Evolutionary conservation across 2,329 filamentous ascomycete species (phyloP).

Genomic region (Nothopassalora personata): DNA sequence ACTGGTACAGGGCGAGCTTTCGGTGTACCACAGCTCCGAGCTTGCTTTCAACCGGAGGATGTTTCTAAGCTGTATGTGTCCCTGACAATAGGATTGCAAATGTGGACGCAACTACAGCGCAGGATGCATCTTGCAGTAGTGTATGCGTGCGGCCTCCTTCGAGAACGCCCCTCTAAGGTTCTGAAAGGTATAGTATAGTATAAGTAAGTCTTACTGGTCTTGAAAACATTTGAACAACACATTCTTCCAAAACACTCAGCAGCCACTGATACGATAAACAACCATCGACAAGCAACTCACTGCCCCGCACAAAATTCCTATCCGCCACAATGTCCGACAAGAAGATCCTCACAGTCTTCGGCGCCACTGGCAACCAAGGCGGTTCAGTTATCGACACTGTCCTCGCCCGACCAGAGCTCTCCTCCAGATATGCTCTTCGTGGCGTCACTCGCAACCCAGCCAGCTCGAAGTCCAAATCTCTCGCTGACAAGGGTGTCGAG

Average conservation of each 20-base stretch:
- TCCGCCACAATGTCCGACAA: constrained; percentile 18
- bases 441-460: constrained; percentile 50
- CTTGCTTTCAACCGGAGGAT: background rate
- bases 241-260: background rate
- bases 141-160: background rate
- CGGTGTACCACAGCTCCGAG: background rate
- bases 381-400: constrained; percentile 49
- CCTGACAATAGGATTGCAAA: background rate
- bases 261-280: background rate
- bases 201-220: background rate
- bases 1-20: background rate
- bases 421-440: constrained; percentile 48
- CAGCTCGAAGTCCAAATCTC: constrained; percentile 41
- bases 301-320: too few relatives aligned
- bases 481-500: constrained; percentile 46
- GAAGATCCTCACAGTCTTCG: constrained; percentile 53
- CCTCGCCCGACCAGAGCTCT: constrained; percentile 40
- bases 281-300: background rate
- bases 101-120: background rate
- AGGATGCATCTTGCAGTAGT: background rate
- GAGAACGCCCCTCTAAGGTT: background rate
- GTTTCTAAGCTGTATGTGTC: background rate
- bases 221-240: background rate
- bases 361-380: constrained; percentile 58
- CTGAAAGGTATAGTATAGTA: background rate